Evolutionary conservation across 2,329 filamentous ascomycete species (phyloP).

Genomic region (Orbilia ellipsospora): DNA sequence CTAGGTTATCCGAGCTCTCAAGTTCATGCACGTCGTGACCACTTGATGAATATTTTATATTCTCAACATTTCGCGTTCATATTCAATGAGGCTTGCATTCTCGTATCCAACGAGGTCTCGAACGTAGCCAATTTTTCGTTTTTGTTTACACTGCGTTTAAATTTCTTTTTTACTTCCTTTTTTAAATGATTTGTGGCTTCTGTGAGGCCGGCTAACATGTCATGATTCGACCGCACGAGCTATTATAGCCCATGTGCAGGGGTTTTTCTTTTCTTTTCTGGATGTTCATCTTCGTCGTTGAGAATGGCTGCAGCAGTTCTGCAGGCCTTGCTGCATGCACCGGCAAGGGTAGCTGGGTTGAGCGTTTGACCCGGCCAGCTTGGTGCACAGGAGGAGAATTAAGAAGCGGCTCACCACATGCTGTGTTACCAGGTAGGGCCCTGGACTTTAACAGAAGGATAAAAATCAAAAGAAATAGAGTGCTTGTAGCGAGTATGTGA

Average conservation of each 20-base stretch:
- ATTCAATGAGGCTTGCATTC: not conserved
- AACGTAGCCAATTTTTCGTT: not conserved
- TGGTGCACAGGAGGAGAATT: not conserved
- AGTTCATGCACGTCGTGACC: not conserved
- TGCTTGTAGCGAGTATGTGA: conserved; percentile 25
- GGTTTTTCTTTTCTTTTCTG: conserved; percentile 16
- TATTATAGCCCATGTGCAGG: conserved; percentile 32
- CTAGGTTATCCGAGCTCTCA: not conserved
- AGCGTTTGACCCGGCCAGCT: not conserved
- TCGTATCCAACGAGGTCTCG: conserved; percentile 16
- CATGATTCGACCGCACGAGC: conserved; percentile 44
- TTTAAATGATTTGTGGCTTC: conserved; percentile 15
- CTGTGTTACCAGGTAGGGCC: conserved; percentile 15
- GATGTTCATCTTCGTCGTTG: conserved; percentile 8
- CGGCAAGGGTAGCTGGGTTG: conserved; percentile 30
- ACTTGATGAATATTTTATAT: no score
- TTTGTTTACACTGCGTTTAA: conserved; percentile 35
- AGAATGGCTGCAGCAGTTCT: conserved; percentile 8
- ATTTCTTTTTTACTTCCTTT: conserved; percentile 18
- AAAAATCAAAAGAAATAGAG: not conserved
- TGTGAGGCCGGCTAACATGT: not conserved
- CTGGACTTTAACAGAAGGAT: not conserved
- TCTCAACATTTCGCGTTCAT: not conserved
- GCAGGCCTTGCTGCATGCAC: conserved; percentile 13
- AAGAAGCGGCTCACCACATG: conserved; percentile 47